Base-by-base conservation (phyloP, 495 filamentous ascomycete species). In the Pyrenopolyporus hunteri region DNA sequence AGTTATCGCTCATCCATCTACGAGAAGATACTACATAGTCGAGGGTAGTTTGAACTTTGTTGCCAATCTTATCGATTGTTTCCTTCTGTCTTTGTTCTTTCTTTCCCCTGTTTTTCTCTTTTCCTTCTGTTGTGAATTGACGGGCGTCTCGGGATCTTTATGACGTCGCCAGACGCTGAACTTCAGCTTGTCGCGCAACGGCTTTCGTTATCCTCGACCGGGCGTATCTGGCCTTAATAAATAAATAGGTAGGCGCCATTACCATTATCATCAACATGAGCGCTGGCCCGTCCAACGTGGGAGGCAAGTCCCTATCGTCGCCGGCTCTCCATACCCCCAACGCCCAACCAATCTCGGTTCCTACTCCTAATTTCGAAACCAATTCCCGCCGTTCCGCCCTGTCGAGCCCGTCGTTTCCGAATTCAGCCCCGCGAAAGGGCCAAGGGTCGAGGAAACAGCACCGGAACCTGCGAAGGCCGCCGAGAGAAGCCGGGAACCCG, bases 371-470 rank as follows among this genome's bases (percentile, higher is more conserved):
- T 59, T 80, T 83, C 63, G 82, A 89, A 31, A 79, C 79, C 47
- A 49, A 32, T 49, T 82, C 82, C 42, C 86, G 85, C 26, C 84
- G 87, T 50, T 83, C 87, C 32, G 78, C 85, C 46, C 85, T 84
- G 37, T 76, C 85, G 11, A 80, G 77, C 10, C 80, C 86, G 37
- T 81, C 84, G 31, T 72, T 68, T 28, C 70, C 80, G 5, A 74
- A 77, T 14, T 73, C 82, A 25, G 71, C 81, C 36, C 75, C 86
- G 4, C 80, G 90, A 58, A 96, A 92, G 76, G 86, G 81, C 51
- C 93, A 97, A 77, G 75, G 75, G 19, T 75, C 81, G 46, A 87
- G 86, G 74, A 91, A 85, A 71, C 90, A 90, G 70, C 90, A 96
- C 69, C 80, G 80, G 54, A 81, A 77, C 59, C 79, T 80, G 68